Evolutionary conservation across 163 green algal species (phyloP), one percentile per base, ranked within the genome.

Genomic region (Scenedesmus sp.): DNA sequence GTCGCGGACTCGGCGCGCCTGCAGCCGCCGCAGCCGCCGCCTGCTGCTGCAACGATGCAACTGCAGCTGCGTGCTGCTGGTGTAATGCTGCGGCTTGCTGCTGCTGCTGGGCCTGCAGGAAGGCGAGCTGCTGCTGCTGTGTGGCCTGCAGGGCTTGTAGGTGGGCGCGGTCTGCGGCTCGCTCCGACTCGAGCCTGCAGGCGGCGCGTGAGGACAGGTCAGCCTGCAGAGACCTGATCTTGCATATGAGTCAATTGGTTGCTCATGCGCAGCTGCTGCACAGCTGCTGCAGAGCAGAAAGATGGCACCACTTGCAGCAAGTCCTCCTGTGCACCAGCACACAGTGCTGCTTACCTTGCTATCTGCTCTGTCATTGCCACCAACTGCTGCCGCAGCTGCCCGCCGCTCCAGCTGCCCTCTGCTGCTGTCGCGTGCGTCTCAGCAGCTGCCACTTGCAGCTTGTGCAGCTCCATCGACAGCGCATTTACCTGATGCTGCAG

Each of bases 11-110:
- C 86, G 42, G 76, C 86, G 37, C 53, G 33, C 30, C 53, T 44
- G 51, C 76, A 35, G 76, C 86, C 35, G 51, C 53, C 35, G 78
- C 53, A n/a, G n/a, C 76, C 40, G 51, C 76, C 24, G 56, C 46
- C 76, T 86, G 73, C 76, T 86, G 76, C 51, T 86, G 86, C 72
- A 80, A 7, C 3, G 43, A 35, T 37, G 44, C 68, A 4, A 90
- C 20, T 7, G 73, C 86, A 42, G 72, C 86, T 33, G 51, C 73
- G 16, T 86, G 86, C 86, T 86, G 86, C 85, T 84, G 76, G 24
- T 91, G 46, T 18, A 90, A 15, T 43, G 51, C 42, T 90, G 87
- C 56, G 13, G 83, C 2, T n/a, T 87, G 87, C 78, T 91, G 87
- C 87, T 81, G 78, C 26, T 83, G 56, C 61, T 91, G 76, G 0